phyloP scores from a whole-genome alignment of 2,329 filamentous ascomycete genomes.

The Cladobotryum protrusum region DNA sequence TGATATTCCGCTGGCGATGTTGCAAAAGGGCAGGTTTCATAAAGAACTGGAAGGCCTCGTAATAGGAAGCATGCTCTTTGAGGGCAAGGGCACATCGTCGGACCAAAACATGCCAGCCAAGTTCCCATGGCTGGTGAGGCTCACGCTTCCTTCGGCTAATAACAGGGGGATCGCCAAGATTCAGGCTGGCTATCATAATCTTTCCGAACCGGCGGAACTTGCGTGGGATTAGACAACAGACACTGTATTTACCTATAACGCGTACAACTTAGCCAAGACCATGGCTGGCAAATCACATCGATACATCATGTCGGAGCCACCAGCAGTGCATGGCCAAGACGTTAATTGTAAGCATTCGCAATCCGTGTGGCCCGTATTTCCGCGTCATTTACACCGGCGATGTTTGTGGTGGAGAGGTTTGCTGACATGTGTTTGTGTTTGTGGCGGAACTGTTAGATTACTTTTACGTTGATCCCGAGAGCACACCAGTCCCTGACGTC shows the following conservation, averaged over 20 bases:
- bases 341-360: constrained; percentile 10
- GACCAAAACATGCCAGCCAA: constrained; percentile 1
- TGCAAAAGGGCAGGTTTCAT: too few species aligned
- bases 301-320: constrained; percentile 13
- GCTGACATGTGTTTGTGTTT: neutral
- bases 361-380: too few species aligned
- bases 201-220: constrained; percentile 8
- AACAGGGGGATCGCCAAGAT: neutral
- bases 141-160: too few species aligned
- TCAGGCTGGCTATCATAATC: constrained; percentile 11
- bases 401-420: too few species aligned
- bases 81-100: constrained; percentile 10
- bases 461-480: too few species aligned
- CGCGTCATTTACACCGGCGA: too few species aligned
- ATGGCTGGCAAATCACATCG: neutral
- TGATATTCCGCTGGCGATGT: constrained; percentile 8
- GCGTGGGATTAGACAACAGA: constrained; percentile 21
- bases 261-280: constrained; percentile 14
- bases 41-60: too few species aligned
- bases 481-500: too few species aligned
- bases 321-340: constrained; percentile 13
- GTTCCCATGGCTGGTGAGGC: constrained; percentile 3
- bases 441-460: too few species aligned
- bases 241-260: constrained; percentile 17
- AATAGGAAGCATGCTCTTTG: too few species aligned